phyloP scores from a whole-genome alignment of 176 grass and related monocot genomes.

The Oryza brachyantha region DNA sequence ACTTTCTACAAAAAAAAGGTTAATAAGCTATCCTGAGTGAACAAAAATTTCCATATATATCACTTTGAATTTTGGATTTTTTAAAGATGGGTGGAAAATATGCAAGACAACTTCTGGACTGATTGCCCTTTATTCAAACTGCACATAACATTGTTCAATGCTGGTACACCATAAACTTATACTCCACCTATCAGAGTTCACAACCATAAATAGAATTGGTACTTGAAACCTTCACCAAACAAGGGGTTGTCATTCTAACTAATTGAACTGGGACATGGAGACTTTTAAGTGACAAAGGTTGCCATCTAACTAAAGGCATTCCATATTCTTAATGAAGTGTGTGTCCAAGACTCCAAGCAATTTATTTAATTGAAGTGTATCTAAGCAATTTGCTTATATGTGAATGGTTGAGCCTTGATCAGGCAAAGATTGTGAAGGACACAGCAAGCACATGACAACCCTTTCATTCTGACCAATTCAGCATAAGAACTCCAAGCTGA shows the following conservation, averaged over 20 bases:
- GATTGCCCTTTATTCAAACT: not conserved
- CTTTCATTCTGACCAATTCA: conserved; percentile 11
- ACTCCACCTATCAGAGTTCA: no score
- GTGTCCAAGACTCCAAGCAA: not conserved
- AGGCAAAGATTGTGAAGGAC: not conserved
- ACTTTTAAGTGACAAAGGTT: not conserved
- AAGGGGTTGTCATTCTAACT: not conserved
- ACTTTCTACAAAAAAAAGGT: not conserved
- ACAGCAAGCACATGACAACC: not conserved
- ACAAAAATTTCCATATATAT: not conserved
- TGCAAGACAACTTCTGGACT: not conserved
- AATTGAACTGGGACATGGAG: not conserved
- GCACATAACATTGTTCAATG: not conserved
- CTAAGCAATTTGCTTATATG: not conserved
- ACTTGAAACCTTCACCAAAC: not conserved
- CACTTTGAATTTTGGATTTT: not conserved
- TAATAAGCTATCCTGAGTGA: not conserved
- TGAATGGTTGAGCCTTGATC: not conserved
- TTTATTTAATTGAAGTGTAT: no score
- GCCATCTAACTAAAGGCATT: not conserved
- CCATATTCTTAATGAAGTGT: not conserved
- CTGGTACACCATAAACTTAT: not conserved
- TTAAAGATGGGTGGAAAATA: not conserved
- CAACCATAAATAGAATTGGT: not conserved
- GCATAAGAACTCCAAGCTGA: not conserved